phyloP scores from a whole-genome alignment of 805 yeast genomes.

The Saccharomycopsis capsularis region DNA sequence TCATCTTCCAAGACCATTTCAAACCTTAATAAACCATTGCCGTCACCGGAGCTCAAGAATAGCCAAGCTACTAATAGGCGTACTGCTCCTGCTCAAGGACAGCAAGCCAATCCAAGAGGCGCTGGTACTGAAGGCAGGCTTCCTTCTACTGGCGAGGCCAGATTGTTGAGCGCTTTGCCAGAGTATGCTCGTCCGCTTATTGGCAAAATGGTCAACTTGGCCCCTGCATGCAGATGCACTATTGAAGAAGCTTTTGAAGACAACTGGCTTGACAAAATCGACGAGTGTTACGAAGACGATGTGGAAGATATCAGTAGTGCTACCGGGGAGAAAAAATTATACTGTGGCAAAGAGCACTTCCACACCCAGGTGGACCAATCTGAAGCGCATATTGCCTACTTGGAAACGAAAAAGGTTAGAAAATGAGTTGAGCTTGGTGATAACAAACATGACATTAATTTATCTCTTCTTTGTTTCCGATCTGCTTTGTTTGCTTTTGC shows the following conservation, averaged over 20 bases:
- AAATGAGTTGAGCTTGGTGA: conserved; percentile 3
- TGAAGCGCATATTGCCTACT: conserved; percentile 91
- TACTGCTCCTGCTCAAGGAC: conserved; percentile 19
- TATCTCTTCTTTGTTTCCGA: not conserved
- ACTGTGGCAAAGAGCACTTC: conserved; percentile 53
- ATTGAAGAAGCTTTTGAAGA: conserved; percentile 74
- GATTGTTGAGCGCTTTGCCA: conserved; percentile 65
- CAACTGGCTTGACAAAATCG: conserved; percentile 56
- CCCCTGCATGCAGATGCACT: conserved; percentile 80
- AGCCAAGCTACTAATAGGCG: not conserved
- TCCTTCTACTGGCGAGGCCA: conserved; percentile 60
- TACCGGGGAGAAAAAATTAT: conserved; percentile 29
- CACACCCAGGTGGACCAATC: conserved; percentile 89
- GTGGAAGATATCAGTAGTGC: conserved; percentile 34
- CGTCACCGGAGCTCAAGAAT: conserved; percentile 16
- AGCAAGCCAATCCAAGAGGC: not conserved
- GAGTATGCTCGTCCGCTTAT: conserved; percentile 60
- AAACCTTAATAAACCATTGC: conserved; percentile 13
- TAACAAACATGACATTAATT: too few relatives aligned
- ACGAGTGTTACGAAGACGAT: conserved; percentile 51
- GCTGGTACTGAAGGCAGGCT: conserved; percentile 35
- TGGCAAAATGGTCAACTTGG: conserved; percentile 71
- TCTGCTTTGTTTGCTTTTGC: too few relatives aligned
- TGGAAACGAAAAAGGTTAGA: conserved; percentile 64
- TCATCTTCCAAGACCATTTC: conserved; percentile 1